Evolutionary conservation across 2,329 filamentous ascomycete species (phyloP).

Genomic region (Arachnopeziza araneosa): DNA sequence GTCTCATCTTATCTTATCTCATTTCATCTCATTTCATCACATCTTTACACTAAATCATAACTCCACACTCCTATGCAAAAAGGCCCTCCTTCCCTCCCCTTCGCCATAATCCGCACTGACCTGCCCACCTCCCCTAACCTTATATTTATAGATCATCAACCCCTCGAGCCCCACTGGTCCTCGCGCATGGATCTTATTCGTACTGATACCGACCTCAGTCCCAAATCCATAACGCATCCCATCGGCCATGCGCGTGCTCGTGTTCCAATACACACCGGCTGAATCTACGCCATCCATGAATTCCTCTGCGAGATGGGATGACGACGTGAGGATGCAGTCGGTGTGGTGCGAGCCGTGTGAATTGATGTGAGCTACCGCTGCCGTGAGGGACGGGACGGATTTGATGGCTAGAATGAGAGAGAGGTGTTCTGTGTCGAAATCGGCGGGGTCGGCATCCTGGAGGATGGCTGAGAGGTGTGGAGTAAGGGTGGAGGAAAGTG

Average conservation of each 20-base stretch:
- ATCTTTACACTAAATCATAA: slow-evolving; percentile 12
- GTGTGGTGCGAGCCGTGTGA: slow-evolving; percentile 89
- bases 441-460: slow-evolving; percentile 59
- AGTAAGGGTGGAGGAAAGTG: slow-evolving; percentile 46
- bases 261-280: slow-evolving; percentile 95
- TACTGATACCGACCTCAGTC: slow-evolving; percentile 96
- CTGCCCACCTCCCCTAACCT: slow-evolving; percentile 78
- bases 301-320: slow-evolving; percentile 60
- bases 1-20: too few species aligned
- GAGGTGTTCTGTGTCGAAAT: slow-evolving; percentile 88
- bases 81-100: slow-evolving; percentile 52
- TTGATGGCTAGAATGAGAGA: slow-evolving; percentile 80
- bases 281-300: slow-evolving; percentile 87
- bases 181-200: slow-evolving; percentile 94
- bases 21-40: too few species aligned
- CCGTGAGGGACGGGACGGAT: slow-evolving; percentile 61
- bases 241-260: slow-evolving; percentile 88
- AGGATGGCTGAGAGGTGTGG: slow-evolving; percentile 43
- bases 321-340: slow-evolving; percentile 77
- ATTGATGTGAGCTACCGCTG: slow-evolving; percentile 87
- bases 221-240: slow-evolving; percentile 97
- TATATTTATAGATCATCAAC: slow-evolving; percentile 95
- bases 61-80: slow-evolving; percentile 49
- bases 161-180: slow-evolving; percentile 93
- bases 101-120: slow-evolving; percentile 70